Percentiles rank a stretch among this genome's conserved stretches.
These are phyloP conservation scores for Hortaea werneckii DNA, from an alignment of 2,329 filamentous ascomycete genomes.

Conservation along the genomic window DNA sequence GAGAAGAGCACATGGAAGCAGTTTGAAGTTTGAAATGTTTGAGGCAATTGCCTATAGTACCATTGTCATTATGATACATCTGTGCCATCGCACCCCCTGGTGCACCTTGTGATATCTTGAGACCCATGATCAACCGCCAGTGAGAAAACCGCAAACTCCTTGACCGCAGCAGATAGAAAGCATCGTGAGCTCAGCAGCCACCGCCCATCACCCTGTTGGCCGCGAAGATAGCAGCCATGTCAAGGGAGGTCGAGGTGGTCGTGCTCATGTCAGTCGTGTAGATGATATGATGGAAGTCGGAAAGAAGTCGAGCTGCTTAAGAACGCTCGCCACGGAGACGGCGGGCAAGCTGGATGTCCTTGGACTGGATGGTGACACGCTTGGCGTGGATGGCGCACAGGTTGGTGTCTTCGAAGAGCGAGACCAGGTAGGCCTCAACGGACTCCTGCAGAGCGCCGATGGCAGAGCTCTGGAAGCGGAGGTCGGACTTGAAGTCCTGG, in stretches of 20 bases:
- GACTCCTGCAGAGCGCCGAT: conserved; percentile 91
- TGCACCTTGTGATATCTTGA: conserved; percentile 26
- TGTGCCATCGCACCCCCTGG: conserved; percentile 14
- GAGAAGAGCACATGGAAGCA: background rate
- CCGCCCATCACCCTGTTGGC: conserved; percentile 22
- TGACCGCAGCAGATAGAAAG: conserved; percentile 29
- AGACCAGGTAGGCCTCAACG: conserved; percentile 89
- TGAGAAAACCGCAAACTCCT: conserved; percentile 17
- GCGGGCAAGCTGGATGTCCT: conserved; percentile 86
- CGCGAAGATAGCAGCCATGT: conserved; percentile 5
- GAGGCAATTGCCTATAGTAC: conserved; percentile 19
- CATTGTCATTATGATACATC: conserved; percentile 32
- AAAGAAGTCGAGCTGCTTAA: conserved; percentile 26
- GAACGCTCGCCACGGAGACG: conserved; percentile 46
- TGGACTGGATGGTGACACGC: conserved; percentile 81
- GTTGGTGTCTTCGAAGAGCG: conserved; percentile 94
- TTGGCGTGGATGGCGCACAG: conserved; percentile 95
- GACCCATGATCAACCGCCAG: conserved; percentile 26
- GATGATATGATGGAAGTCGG: conserved; percentile 10
- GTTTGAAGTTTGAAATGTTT: conserved; percentile 13
- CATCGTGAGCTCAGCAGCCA: conserved; percentile 13
- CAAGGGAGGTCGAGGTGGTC: conserved; percentile 21
- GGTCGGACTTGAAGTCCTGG: conserved; percentile 52
- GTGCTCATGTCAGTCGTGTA: conserved; percentile 14
- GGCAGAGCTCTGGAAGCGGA: conserved; percentile 94